Base-by-base conservation (phyloP, 192 early-diverging fungal species). In the Umbelopsis vinacea region DNA sequence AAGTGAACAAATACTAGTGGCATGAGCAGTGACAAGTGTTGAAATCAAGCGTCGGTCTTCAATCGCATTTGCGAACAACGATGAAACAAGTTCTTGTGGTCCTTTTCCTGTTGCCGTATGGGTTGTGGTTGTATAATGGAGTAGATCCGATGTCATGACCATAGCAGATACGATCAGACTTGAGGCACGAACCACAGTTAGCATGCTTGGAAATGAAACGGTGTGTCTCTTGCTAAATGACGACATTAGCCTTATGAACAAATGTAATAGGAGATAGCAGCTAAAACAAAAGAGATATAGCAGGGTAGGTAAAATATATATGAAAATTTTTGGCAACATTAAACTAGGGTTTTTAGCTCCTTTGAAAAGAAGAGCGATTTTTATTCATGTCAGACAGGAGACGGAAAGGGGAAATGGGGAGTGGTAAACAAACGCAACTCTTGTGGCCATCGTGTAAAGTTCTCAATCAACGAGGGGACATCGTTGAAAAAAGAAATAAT, bases 11-110 rank as follows among this genome's bases (percentile, higher is more conserved):
- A 76, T 37, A 35, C 71, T 71, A 15, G 75, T 71, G 0, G 70
- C 75, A 22, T 76, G 75, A 5, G 70, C 69, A n/a, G 75, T 70
- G 17, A 76, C 70, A 22, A 76, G 40, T 22, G 75, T 76, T 4
- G 70, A 71, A 21, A 76, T 76, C 26, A 76, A 46, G 15, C 75
- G 46, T 22, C 70, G 33, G 22, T 76, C 75, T 48, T 71, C 52
- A 21, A 71, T 40, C 0, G 55, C 55, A 14, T 63, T 63, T 11
- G 57, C 57, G 26, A 63, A 63, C n/a, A 63, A 19, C 2, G 57
- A 63, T 37, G 33, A 29, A 17, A 63, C 14, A 19, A 63, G 10
- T 14, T 63, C 57, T 37, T 63, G 26, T 5, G 57, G 14, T 3
- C 19, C 14, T 3, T 37, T 29, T 4, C 33, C 26, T n/a, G 26